Evolutionary conservation across 2,329 filamentous ascomycete genomes (phyloP).

Genomic region (Penicillium sp.): DNA sequence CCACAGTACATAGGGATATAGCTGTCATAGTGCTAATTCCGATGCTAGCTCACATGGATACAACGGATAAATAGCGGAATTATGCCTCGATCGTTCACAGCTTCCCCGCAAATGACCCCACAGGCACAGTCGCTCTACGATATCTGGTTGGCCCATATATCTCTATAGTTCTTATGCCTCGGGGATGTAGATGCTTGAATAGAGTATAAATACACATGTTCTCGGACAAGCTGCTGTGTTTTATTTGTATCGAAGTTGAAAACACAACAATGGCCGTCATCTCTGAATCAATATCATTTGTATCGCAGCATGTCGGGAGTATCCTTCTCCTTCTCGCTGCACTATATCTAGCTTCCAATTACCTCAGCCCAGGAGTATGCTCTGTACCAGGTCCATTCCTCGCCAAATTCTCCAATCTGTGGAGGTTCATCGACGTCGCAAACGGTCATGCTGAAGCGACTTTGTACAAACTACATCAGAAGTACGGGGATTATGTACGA

Average conservation of each 20-base stretch:
- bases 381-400: conserved; percentile 22
- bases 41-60: neutral
- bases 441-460: conserved; percentile 25
- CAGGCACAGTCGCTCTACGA: neutral
- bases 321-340: conserved; percentile 12
- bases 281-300: conserved; percentile 16
- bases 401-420: conserved; percentile 25
- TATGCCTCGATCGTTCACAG: conserved; percentile 11
- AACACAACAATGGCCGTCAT: conserved; percentile 15
- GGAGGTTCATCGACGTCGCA: conserved; percentile 28
- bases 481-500: conserved; percentile 31
- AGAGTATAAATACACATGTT: neutral
- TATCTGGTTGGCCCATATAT: neutral
- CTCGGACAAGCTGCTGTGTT: neutral
- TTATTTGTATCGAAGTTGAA: neutral
- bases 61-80: conserved; percentile 14
- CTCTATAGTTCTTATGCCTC: neutral
- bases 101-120: conserved; percentile 25
- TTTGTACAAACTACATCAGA: conserved; percentile 24
- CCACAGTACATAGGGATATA: neutral
- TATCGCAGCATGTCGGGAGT: conserved; percentile 6
- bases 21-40: neutral
- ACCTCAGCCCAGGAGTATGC: conserved; percentile 21
- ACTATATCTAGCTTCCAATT: conserved; percentile 23
- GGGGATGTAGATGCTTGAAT: neutral